Conservation (phyloP, 2,329 filamentous ascomycete genomes). For the Pyrenophora seminiperda region DNA sequence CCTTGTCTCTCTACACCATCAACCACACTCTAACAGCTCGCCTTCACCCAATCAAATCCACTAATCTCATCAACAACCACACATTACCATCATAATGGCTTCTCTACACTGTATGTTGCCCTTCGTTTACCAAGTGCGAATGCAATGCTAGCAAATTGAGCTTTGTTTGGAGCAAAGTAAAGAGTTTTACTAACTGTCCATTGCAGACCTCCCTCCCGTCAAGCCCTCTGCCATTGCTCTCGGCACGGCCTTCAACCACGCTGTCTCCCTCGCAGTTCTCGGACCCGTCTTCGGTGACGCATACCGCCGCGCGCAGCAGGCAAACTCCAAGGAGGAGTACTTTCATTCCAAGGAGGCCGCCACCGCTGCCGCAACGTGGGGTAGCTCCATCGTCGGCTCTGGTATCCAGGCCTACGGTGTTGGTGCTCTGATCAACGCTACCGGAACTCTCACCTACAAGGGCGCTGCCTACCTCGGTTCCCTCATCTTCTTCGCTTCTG, state of each 20-base stretch:
- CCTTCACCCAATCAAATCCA: slow-evolving; percentile 14
- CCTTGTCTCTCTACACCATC: slow-evolving; percentile 28
- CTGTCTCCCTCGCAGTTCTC: slow-evolving; percentile 83
- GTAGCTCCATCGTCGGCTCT: slow-evolving; percentile 86
- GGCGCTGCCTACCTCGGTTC: slow-evolving; percentile 91
- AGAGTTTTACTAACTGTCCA: slow-evolving; percentile 22
- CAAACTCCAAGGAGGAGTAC: slow-evolving; percentile 97
- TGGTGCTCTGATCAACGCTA: slow-evolving; percentile 84
- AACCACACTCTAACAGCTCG: slow-evolving; percentile 19
- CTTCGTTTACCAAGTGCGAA: background rate
- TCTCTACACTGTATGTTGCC: slow-evolving; percentile 62
- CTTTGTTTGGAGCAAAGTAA: slow-evolving; percentile 10
- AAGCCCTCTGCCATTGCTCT: slow-evolving; percentile 98
- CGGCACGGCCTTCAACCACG: slow-evolving; percentile 95
- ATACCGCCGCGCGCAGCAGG: slow-evolving; percentile 87
- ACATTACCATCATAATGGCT: slow-evolving; percentile 56
- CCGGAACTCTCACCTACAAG: slow-evolving; percentile 94
- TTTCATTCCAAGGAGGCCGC: slow-evolving; percentile 89
- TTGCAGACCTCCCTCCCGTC: slow-evolving; percentile 73
- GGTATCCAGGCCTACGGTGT: slow-evolving; percentile 89
- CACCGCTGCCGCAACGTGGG: slow-evolving; percentile 85
- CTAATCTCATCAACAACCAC: slow-evolving; percentile 21
- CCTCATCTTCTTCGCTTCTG: slow-evolving; percentile 88
- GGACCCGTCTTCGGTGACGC: slow-evolving; percentile 90
- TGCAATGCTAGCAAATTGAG: slow-evolving; percentile 18